Evolutionary conservation across 257 asterid species (phyloP), one percentile per base, ranked within the genome.

Genomic region (Plantago ovata): DNA sequence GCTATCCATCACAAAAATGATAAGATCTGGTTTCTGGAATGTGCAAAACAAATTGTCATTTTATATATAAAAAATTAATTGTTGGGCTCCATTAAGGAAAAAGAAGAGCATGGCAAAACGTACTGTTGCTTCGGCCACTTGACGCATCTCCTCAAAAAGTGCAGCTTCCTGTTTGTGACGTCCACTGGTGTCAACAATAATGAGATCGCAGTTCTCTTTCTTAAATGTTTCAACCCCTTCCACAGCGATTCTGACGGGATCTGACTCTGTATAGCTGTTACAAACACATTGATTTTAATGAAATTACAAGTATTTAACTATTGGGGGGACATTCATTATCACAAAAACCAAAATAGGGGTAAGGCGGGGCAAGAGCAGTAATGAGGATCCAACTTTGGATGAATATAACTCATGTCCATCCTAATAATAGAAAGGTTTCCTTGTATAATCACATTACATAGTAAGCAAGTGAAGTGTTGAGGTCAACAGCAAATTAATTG

Each of bases 81-180:
- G 22, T 13, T 11, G 23, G 20, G 9, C 18, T 0, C 58, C 46
- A 48, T 52, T 45, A 21, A 45, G 39, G 22, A 33, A 32, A 20
- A 9, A 63, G 45, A 41, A 43, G 39, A 44, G 48, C 64, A 59
- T 19, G 20, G 11, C 12, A 45, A 49, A 63, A 59, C 66, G 47
- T 68, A 89, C 99, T 41, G 94, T 78, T 67, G 97, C 96, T 84
- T 89, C 97, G 46, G 96, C 79, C 70, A 93, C 94, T 89, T 93
- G 96, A 39, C 97, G 94, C 99, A 93, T 93, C 82, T 93, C 99
- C 72, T 93, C 97, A 78, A 93, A 89, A 64, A 86, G 95, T 66
- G 95, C 77, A 19, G 79, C 96, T 78, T 93, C 99, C 70, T 89
- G 99, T 78, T 93, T 93, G 89, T 93, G 99, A 65, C 98, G 96